Base-by-base conservation (phyloP, 2,329 filamentous ascomycete genomes). In the Aspergillus intermedius region DNA sequence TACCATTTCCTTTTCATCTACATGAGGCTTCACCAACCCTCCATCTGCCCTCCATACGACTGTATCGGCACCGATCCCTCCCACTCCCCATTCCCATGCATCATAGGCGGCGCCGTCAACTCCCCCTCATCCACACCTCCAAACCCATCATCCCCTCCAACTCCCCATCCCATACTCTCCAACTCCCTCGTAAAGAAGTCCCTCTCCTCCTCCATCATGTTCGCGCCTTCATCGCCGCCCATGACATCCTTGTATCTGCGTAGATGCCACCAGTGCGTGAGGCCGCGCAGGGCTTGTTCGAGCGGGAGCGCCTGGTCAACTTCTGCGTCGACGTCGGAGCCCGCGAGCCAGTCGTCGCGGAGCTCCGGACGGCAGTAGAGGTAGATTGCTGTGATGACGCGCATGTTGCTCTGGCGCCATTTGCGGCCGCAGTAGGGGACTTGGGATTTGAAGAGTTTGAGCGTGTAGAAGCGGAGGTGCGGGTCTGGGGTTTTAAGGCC, bases 401-500 rank as follows among this genome's bases (percentile, higher is more conserved):
- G 87, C 93, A 98, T 98, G 69, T 98, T 97, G 59, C 84, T 84
- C 73, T 97, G 93, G 12, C 93, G 84, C 93, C 93, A 98, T 73
- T 98, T 98, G 40, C 93, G 85, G 19, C 93, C 91, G 68, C 91
- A 97, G 75, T 95, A 98, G 1, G 93, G 93, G 4, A 98, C 93
- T 69, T 98, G 93, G 52, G 90, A 93, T 71, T 98, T 98, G 83
- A 97, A 97, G 0, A 98, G 79, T 71, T 98, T 98, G 58, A 98
- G 81, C 0, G 93, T 95, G 74, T 97, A 97, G 40, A 95, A 83
- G 5, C 93, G 84, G 37, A 98, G 77, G 61, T 89, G 81, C 2
- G 84, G 85, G 62, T 98, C 89, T 0, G 91, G 91, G 19, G 96
- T 86, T 58, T 93, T 91, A 13, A 98, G 81, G 5, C 87, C 85